Evolutionary conservation across 208 protist species (phyloP).

Genomic region (Porcisia hertigi): DNA sequence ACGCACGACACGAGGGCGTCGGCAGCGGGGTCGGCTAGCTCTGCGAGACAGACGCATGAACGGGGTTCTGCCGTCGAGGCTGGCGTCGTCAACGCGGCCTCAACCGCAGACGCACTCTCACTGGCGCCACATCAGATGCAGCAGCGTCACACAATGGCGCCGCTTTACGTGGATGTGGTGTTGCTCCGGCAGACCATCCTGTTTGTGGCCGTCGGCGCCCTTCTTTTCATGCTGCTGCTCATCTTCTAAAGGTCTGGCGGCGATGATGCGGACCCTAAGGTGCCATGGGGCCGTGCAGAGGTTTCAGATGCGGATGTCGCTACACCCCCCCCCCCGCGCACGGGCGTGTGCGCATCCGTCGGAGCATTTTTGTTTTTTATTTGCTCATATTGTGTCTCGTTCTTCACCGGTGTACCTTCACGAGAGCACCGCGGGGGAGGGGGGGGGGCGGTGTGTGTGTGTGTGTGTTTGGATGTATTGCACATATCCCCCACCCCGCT

Average conservation of each 20-base stretch:
- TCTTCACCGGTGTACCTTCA: no score
- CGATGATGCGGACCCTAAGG: background rate
- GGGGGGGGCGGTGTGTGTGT: background rate
- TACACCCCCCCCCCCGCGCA: no score
- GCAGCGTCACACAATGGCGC: background rate
- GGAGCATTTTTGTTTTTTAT: no score
- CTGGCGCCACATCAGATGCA: background rate
- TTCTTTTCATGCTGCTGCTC: constrained; percentile 23
- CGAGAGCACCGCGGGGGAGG: background rate
- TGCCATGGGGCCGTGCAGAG: no score
- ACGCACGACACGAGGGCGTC: background rate
- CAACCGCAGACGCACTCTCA: background rate
- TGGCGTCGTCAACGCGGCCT: no score
- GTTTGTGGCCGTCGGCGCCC: constrained; percentile 21
- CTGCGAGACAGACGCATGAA: background rate
- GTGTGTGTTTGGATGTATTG: background rate
- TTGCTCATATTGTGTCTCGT: no score
- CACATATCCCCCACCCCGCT: background rate
- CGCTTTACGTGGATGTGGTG: constrained; percentile 9
- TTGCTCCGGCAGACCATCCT: constrained; percentile 23
- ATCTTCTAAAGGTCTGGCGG: constrained; percentile 6
- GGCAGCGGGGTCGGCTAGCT: background rate
- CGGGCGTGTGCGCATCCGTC: no score
- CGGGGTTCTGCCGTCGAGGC: background rate
- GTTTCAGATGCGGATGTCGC: no score